Base-by-base conservation (phyloP, 371 early-diverging fungal genomes). In the Mortierella sp. region DNA sequence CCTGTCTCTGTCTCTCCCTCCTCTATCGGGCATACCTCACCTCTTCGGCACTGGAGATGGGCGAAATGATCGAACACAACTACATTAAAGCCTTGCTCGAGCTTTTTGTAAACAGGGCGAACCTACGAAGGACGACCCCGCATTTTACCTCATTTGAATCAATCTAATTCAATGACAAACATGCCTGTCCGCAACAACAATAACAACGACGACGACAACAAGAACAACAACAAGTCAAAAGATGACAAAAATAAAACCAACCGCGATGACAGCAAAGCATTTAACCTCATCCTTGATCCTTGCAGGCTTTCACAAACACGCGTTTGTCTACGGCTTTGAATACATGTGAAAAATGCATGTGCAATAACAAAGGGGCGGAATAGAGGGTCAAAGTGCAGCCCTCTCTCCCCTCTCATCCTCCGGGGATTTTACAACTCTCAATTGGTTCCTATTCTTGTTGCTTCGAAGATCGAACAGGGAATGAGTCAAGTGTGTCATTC, bases 271-370 rank as follows among this genome's bases (percentile, higher is more conserved):
- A 60, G 16, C 60, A 60, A 60, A 31, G 16, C 60, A 60, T 60
- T 60, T 60, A 31, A 60, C 19, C 34, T 63, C 34, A 14, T 31
- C 54, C 21, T 54, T 54, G 6, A 14, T 31, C 54, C 21, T 54
- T 54, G 6, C 14, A 5, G 6, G 7, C n/a, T 19, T 19, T 5
- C 4, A 5, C 63, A 65, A 65, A 68, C 68, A 68, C 44, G 68
- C 68, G 68, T 68, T 68, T 68, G 68, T 38, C 21, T 1, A 24
- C 16, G 21, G 28, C 58, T 13, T 8, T 28, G 28, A 58, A n/a
- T 68, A 68, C 68, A 68, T 68, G 68, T 68, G 68, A 68, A 68
- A 68, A 68, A 38, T 68, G 68, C 68, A 68, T 68, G n/a, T 68
- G 68, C 68, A 68, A 38, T 68, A 42, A 68, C 42, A 68, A 38